Evolutionary conservation across 2,329 filamentous ascomycete genomes (phyloP).

Genomic region (Amauroascus niger): DNA sequence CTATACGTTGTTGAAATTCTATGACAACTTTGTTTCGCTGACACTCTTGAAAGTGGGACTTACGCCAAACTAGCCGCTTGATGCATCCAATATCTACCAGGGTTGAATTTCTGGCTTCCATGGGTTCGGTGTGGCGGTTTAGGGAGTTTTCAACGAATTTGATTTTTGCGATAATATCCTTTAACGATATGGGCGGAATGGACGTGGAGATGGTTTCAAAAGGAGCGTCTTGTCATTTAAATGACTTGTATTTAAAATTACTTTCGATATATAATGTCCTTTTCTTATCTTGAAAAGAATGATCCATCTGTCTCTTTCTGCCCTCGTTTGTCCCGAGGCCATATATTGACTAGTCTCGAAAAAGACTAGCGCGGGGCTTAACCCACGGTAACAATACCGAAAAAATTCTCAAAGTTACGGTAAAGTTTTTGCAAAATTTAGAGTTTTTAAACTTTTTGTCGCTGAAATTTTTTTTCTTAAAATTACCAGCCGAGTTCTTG

Average conservation of each 20-base stretch:
- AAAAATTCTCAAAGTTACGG: slow-evolving; percentile 8
- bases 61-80: too few relatives aligned
- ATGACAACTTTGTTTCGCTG: neutral
- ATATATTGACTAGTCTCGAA: neutral
- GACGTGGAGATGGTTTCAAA: neutral
- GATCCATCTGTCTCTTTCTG: too few relatives aligned
- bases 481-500: neutral
- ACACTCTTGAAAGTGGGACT: too few relatives aligned
- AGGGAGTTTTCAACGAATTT: neutral
- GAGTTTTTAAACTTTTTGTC: slow-evolving; percentile 8
- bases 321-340: too few relatives aligned
- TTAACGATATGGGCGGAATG: slow-evolving; percentile 8
- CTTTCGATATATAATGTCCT: neutral
- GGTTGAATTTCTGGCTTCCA: neutral
- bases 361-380: neutral
- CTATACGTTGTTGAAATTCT: neutral
- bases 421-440: slow-evolving; percentile 7
- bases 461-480: slow-evolving; percentile 9
- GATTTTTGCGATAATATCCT: neutral
- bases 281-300: neutral
- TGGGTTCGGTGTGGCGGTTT: neutral
- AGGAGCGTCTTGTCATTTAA: neutral
- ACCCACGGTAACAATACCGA: slow-evolving; percentile 9
- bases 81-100: too few relatives aligned
- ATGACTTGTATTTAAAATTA: neutral